Percentiles rank a stretch among this genome's conserved stretches.
phyloP scores from a whole-genome alignment of 345 rosid genomes.

The Eucalyptus coolabah region DNA sequence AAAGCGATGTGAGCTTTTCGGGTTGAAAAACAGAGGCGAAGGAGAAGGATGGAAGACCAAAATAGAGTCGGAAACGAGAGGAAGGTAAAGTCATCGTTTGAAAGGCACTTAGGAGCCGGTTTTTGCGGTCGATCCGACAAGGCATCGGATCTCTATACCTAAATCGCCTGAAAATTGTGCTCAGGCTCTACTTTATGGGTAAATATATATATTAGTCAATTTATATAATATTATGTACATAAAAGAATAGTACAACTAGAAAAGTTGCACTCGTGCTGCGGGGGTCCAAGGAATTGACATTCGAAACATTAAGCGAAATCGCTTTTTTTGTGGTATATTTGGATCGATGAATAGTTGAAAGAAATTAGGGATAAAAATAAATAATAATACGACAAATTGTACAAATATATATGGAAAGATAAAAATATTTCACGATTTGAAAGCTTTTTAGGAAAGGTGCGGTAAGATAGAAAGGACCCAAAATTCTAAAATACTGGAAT shows the following conservation, averaged over 20 bases:
- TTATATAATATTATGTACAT: too few species aligned
- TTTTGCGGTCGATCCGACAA: background rate
- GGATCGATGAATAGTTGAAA: background rate
- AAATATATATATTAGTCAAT: fast-evolving
- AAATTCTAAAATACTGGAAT: background rate
- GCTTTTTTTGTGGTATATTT: background rate
- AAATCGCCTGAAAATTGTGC: background rate
- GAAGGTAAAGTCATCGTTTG: fast-evolving
- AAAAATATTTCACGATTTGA: background rate
- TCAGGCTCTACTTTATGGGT: background rate
- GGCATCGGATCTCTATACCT: background rate
- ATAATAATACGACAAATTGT: fast-evolving
- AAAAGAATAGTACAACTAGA: too few species aligned
- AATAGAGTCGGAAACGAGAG: background rate
- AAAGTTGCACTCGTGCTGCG: too few species aligned
- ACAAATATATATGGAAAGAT: background rate
- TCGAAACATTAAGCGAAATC: background rate
- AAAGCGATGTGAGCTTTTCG: background rate
- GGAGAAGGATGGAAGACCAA: background rate
- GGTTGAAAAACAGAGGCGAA: background rate
- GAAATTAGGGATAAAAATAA: background rate
- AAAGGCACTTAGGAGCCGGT: background rate
- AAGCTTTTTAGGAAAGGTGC: background rate
- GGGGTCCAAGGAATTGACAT: too few species aligned
- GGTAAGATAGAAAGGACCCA: too few species aligned